Evolutionary conservation across 202 grass and related monocot species (phyloP).

Genomic region (Panicum virgatum): DNA sequence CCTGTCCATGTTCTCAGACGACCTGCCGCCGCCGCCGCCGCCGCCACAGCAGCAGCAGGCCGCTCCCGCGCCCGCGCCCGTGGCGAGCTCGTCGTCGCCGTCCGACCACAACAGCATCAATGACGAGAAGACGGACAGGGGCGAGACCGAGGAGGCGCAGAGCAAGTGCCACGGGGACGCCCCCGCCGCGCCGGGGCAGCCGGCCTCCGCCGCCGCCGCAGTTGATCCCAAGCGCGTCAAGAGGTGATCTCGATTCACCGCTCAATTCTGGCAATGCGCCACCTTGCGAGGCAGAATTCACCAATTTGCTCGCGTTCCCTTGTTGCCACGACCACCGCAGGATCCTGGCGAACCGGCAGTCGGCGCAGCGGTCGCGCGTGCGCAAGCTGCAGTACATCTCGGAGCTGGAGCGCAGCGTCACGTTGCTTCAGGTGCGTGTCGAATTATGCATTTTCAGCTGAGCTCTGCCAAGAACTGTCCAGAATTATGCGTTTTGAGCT

Average conservation of each 20-base stretch:
- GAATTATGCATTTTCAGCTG: not conserved
- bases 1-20: too few relatives aligned
- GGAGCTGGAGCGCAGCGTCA: conserved; percentile 84
- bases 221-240: too few relatives aligned
- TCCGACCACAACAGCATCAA: conserved; percentile 66
- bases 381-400: conserved; percentile 96
- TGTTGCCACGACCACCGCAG: not conserved
- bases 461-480: not conserved
- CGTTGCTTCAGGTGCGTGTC: conserved; percentile 67
- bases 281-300: too few relatives aligned
- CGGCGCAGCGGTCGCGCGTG: conserved; percentile 92
- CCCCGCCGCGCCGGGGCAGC: not conserved
- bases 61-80: too few relatives aligned
- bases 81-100: conserved; percentile 4
- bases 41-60: too few relatives aligned
- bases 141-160: conserved; percentile 59
- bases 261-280: too few relatives aligned
- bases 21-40: conserved; percentile 17
- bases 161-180: conserved; percentile 57
- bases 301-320: not conserved
- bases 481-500: too few relatives aligned
- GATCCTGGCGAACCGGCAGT: conserved; percentile 93
- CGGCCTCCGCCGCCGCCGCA: not conserved
- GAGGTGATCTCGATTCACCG: too few relatives aligned
- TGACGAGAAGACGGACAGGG: conserved; percentile 48